Base-by-base conservation (phyloP, 345 rosid species). In the Sonneratia caseolaris region DNA sequence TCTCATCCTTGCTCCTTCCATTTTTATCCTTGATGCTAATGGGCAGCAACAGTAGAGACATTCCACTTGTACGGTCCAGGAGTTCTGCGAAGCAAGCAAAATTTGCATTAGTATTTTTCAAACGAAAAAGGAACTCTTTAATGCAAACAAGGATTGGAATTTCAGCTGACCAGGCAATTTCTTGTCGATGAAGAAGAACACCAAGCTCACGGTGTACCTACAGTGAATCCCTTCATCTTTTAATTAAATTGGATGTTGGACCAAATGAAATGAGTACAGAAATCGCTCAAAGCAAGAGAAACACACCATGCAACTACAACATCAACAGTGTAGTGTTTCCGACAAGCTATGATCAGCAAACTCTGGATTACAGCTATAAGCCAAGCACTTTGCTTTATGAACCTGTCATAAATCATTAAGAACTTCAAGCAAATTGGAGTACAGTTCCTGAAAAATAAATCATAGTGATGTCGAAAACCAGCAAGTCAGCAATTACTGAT, bases 251-350 rank as follows among this genome's bases (percentile, higher is more conserved):
- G 22, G 43, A 45, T 71, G 65, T 68, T 71, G 64, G 59, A 69
- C 51, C 13, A 8, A 55, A 66, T 71, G 16, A 19, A 53, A 10
- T 40, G 4, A 36, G 10, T 35, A 13, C 0, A 70, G 56, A 64
- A 53, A 14, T 61, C 4, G 37, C 12, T 61, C 24, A 12, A 12
- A 51, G 61, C 32, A 24, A 69, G 70, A 43, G 49, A 43, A 49
- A 22, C 71, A 43, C 74, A 95, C 99, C 99, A 92, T 32, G 99
- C 99, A 77, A 96, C 99, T 69, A 92, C 96, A 0, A 96, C 86
- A 47, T 96, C 99, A 9, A 92, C 98, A 0, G 91, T 87, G 87
- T 96, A 96, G 88, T 96, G 99, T 82, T 96, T 96, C 78, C 98
- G 90, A 47, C 98, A 96, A 37, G 99, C 97, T 70, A 96, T 68